Evolutionary conservation across 1,139 yeast species (phyloP), one percentile per base, ranked within the genome.

Genomic region (Suhomyces ambrosiae): DNA sequence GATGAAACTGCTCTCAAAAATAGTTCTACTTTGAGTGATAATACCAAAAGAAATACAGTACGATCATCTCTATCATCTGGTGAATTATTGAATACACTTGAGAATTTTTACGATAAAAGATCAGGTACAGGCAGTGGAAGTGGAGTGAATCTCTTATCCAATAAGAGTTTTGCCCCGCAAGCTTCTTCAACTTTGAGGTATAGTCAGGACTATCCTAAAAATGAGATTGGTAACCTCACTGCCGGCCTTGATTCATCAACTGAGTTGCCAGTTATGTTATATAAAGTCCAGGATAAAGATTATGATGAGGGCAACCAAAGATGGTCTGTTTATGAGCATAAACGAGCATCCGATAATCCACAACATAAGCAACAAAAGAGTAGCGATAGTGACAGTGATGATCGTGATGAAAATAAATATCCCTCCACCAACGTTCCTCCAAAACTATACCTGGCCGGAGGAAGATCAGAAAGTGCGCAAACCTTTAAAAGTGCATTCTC

Each of bases 21-120:
- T 10, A 30, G 30, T 25, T 11, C 32, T 15, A 30, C 34, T 15
- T 28, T 22, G 13, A 27, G 35, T n/a, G 18, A 24, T 30, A 15
- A 3, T 19, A 30, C 32, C 35, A 37, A 47, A 37, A 38, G 50
- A 11, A 41, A 47, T 14, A 52, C 56, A 1, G 37, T 53, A 16
- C 36, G 60, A 15, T 49, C 56, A 7, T 63, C 68, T 12, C 45
- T 63, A 35, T 61, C 68, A 3, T 63, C 71, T 4, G 73, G 71
- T 3, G 75, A 68, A 45, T 50, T 68, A 17, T 56, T 69, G 30
- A 50, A 44, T 27, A 62, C 54, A 29, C 49, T 68, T 35, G 65
- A 61, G 34, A 42, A 40, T 33, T 29, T 24, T 37, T 23, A 40
- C 33, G 33, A 44, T 32, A 30, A 31, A n/a, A 38, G 30, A 18